These are phyloP conservation scores for Cordyceps tenuipes DNA, from an alignment of 2,329 filamentous ascomycete genomes.

Conservation along the genomic window DNA sequence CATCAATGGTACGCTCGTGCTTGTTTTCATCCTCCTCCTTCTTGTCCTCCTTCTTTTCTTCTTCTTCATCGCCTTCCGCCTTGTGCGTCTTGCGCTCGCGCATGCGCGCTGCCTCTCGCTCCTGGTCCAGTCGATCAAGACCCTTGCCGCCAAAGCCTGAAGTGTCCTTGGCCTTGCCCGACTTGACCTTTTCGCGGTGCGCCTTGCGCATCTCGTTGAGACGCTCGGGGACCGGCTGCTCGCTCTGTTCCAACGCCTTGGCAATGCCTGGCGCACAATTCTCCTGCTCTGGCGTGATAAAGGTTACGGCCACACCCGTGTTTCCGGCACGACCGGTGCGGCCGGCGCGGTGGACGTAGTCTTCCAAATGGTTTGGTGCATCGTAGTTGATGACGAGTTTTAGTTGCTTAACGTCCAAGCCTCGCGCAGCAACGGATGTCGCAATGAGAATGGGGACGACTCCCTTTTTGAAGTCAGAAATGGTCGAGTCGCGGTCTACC, in stretches of 20 bases:
- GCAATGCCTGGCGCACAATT: conserved; percentile 81
- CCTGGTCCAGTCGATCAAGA: conserved; percentile 81
- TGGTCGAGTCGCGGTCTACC: conserved; percentile 84
- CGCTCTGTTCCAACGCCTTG: conserved; percentile 88
- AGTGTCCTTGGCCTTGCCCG: conserved; percentile 80
- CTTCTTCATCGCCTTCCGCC: conserved; percentile 76
- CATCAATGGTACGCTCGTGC: conserved; percentile 57
- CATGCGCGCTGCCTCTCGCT: conserved; percentile 77
- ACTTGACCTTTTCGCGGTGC: conserved; percentile 85
- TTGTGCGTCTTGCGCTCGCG: conserved; percentile 86
- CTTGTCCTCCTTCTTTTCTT: conserved; percentile 68
- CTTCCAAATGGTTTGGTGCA: conserved; percentile 86
- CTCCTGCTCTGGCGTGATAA: conserved; percentile 85
- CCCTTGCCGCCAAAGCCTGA: conserved; percentile 94
- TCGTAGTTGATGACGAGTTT: conserved; percentile 96
- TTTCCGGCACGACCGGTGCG: conserved; percentile 92
- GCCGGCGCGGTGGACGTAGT: conserved; percentile 91
- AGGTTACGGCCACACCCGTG: conserved; percentile 89
- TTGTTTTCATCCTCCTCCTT: conserved; percentile 61
- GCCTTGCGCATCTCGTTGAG: conserved; percentile 58
- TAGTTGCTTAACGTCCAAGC: conserved; percentile 90
- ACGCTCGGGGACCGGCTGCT: conserved; percentile 68
- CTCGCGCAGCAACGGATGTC: conserved; percentile 90
- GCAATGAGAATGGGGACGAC: conserved; percentile 85
- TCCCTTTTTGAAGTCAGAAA: conserved; percentile 88